These are phyloP conservation scores for Murraya koenigii DNA, from an alignment of 345 rosid species.

Conservation along the genomic window DNA sequence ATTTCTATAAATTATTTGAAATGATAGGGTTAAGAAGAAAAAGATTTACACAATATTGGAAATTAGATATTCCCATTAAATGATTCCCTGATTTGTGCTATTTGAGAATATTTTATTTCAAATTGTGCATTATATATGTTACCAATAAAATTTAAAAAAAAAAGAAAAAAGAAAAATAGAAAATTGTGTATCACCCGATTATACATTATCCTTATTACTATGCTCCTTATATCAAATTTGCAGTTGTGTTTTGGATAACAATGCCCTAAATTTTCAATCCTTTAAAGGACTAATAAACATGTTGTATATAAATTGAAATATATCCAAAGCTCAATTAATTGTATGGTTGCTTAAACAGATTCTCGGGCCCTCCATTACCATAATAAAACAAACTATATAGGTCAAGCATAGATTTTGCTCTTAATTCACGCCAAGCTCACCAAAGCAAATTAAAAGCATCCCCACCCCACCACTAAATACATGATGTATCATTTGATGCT, in stretches of 20 bases:
- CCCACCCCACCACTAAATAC: not conserved
- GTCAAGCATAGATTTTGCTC: not conserved
- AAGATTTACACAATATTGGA: not conserved
- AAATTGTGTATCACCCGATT: too few relatives aligned
- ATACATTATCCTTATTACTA: not conserved
- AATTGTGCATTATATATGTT: too few relatives aligned
- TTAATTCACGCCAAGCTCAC: not conserved
- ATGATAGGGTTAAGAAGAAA: not conserved
- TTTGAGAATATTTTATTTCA: not conserved
- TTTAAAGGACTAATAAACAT: not conserved
- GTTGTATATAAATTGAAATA: not conserved
- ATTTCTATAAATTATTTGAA: not conserved
- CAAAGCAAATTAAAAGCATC: not conserved
- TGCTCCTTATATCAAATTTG: not conserved
- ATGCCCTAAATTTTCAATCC: not conserved
- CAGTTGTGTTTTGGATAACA: not conserved
- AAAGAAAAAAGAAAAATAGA: too few relatives aligned
- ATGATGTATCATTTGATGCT: not conserved
- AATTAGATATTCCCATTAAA: not conserved
- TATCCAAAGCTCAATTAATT: not conserved
- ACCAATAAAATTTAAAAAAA: too few relatives aligned
- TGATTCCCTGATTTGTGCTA: not conserved
- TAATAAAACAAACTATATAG: not conserved
- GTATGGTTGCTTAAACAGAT: not conserved
- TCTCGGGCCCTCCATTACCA: slow-evolving; percentile 4